Conservation (phyloP, 352 stramenopile genomes). For the Globisporangium recalcitrans region DNA sequence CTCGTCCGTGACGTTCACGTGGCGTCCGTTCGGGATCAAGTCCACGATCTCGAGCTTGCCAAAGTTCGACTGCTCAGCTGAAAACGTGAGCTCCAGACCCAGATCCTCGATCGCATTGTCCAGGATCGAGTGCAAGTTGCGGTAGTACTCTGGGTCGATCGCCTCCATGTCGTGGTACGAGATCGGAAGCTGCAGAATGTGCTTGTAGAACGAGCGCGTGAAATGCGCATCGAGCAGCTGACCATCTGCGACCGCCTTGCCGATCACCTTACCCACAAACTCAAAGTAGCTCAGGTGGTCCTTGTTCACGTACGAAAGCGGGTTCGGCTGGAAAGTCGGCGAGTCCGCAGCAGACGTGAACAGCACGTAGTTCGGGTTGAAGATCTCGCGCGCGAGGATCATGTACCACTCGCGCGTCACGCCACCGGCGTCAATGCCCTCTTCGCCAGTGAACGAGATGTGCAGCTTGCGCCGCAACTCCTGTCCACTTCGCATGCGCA, state of each 20-base stretch:
- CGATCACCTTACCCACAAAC: slow-evolving; percentile 97
- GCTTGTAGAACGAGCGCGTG: slow-evolving; percentile 97
- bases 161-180: slow-evolving; percentile 99
- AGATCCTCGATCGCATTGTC: slow-evolving; percentile 83
- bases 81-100: slow-evolving; percentile 91
- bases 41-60: slow-evolving; percentile 85
- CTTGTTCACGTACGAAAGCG: slow-evolving; percentile 97
- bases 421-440: slow-evolving; percentile 98
- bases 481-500: slow-evolving; percentile 94
- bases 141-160: slow-evolving; percentile 96
- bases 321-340: slow-evolving; percentile 99
- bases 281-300: slow-evolving; percentile 99
- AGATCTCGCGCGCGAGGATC: slow-evolving; percentile 99
- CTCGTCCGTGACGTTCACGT: slow-evolving; percentile 86
- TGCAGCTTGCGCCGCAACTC: slow-evolving; percentile 96
- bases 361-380: slow-evolving; percentile 99
- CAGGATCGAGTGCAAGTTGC: slow-evolving; percentile 90
- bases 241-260: slow-evolving; percentile 98
- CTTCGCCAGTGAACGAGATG: slow-evolving; percentile 97
- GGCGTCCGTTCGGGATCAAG: slow-evolving; percentile 83
- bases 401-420: slow-evolving; percentile 98
- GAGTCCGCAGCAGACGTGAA: slow-evolving; percentile 99
- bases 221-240: slow-evolving; percentile 99
- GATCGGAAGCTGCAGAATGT: slow-evolving; percentile 97
- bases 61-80: slow-evolving; percentile 88